Evolutionary conservation across 805 yeast species (phyloP), one percentile per base, ranked within the genome.

Genomic region (Kodamaea lidongshanica): DNA sequence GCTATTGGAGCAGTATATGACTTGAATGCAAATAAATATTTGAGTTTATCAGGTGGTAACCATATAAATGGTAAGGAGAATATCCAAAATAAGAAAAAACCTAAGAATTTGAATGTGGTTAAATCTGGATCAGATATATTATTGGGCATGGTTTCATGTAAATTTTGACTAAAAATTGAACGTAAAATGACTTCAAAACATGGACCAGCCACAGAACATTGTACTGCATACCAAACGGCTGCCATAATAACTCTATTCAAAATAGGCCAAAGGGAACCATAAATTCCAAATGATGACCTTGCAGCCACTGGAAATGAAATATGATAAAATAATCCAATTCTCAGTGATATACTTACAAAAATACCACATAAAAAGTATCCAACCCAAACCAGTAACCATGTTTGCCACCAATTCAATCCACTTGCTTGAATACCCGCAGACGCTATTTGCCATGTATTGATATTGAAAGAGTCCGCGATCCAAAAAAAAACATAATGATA

Each of bases 361-460:
- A 69, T 43, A 38, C 83, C 92, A 39, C 83, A 75, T 25, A 82
- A 54, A 12, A 66, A 48, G 54, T 86, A 86, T 4, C 95, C 95
- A 9, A 86, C 38, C 92, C 94, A 84, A 13, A 86, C 92, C 2
- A 92, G 73, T 21, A 86, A 58, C 94, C 95, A 86, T 6, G 83
- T 77, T 49, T 79, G 88, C 94, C 94, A 87, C 94, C 95, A 85
- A 11, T 79, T 72, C 56, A 86, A 59, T 7, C 94, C 94, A 15
- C 77, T 73, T 31, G 67, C 64, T 34, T 81, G 79, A 17, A 63
- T 56, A 45, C 94, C 94, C 0, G 94, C 81, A 8, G 89, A 77
- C 2, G 94, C 95, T 44, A 86, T 84, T 62, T 82, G 87, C 86
- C 89, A 85, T 5, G 95, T 84, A 52, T 83, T 85, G 50, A 86